Evolutionary conservation across 805 yeast genomes (phyloP).

Genomic region (Isabelozyma gotoi): DNA sequence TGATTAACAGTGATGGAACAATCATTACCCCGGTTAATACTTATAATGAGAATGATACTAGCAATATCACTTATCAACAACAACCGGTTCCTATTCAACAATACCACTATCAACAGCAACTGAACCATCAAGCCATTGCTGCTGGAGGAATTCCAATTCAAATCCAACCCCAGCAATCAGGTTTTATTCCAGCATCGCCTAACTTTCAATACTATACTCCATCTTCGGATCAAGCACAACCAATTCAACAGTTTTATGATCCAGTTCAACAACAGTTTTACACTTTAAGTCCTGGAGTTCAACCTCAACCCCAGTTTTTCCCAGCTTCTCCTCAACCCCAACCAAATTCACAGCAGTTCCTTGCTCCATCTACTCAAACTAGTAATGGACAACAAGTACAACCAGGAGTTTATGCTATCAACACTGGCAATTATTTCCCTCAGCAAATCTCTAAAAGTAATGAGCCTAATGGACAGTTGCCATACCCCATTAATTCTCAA

Average conservation of each 20-base stretch:
- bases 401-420: constrained; percentile 9
- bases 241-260: constrained; percentile 42
- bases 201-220: constrained; percentile 5
- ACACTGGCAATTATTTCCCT: constrained; percentile 15
- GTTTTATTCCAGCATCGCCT: constrained; percentile 1
- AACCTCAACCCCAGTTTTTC: constrained; percentile 38
- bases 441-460: constrained; percentile 2
- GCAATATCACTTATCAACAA: constrained; percentile 6
- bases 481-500: constrained; percentile 2
- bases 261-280: constrained; percentile 45
- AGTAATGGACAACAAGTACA: constrained; percentile 4
- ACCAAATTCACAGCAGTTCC: constrained; percentile 14
- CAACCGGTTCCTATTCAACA: constrained; percentile 2
- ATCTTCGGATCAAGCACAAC: constrained; percentile 17
- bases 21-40: constrained; percentile 41
- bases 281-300: constrained; percentile 36
- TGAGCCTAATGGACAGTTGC: neutral
- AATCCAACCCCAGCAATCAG: constrained; percentile 2
- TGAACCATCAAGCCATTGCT: constrained; percentile 4
- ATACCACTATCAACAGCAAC: constrained; percentile 3
- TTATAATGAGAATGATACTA: constrained; percentile 7
- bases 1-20: constrained; percentile 47
- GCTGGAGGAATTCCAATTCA: constrained; percentile 3
- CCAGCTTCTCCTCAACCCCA: constrained; percentile 37
- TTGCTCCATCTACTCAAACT: constrained; percentile 4